Base-by-base conservation (phyloP, 2,329 filamentous ascomycete genomes). In the Calonectria pseudoturangicola region DNA sequence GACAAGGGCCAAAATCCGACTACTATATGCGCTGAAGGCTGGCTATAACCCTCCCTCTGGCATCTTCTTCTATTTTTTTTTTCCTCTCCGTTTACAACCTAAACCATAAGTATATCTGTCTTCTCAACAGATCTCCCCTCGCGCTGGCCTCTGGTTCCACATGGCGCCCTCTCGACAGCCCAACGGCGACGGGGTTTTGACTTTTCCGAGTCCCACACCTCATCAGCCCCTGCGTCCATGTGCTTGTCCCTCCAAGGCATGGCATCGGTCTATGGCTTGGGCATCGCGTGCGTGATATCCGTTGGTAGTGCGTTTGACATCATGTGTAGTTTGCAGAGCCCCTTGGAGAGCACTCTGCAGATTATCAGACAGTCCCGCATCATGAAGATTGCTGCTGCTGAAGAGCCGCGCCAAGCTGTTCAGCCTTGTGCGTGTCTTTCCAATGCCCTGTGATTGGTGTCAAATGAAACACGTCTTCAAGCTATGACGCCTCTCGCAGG, bases 221-320 rank as follows among this genome's bases (percentile, higher is more conserved):
- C 79, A 79, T 79, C 66, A 79, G 75, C 78, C 78, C 78, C 78
- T 79, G 78, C 76, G 50, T 79, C 75, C 60, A 66, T 64, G 75
- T 73, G 54, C 68, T 48, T 72, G 45, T 66, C 63, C 71, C 6
- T 33, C 51, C 51, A 62, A 45, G 43, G 48, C 48, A 56, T 56
- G 50, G 48, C 41, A 41, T 54, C 25, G 51, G 63, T 60, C 51
- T 41, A 41, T n/a, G 43, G 51, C 68, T 60, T 28, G 43, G 39
- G 18, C 51, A 47, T 60, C 43, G 47, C 47, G 36, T 66, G 21
- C 41, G 51, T 58, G 28, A 33, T 41, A 27, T 33, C 41, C 41
- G 58, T 63, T 16, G 21, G 39, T 47, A 12, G 58, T 43, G 30
- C 58, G 16, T 28, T 45, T 27, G 28, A 43, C 58, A 43, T 15